These are phyloP conservation scores for Colletotrichum sp. DNA, from an alignment of 2,329 filamentous ascomycete genomes.

Conservation along the genomic window DNA sequence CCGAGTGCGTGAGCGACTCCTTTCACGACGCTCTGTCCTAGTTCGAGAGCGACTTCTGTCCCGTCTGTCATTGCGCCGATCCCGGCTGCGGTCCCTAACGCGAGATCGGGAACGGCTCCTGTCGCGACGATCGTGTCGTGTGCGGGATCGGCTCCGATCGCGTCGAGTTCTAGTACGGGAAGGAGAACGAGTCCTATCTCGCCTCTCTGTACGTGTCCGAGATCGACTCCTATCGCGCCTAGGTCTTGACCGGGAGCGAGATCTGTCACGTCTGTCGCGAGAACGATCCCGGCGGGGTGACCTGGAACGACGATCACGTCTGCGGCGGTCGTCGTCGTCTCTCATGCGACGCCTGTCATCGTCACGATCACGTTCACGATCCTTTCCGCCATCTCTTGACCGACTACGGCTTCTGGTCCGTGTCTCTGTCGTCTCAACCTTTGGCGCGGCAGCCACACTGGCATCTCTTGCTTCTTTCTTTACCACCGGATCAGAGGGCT, in stretches of 20 bases:
- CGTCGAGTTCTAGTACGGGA: slow-evolving; percentile 25
- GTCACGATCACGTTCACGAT: slow-evolving; percentile 30
- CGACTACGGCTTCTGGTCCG: slow-evolving; percentile 28
- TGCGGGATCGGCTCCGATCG: slow-evolving; percentile 36
- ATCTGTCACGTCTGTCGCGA: slow-evolving; percentile 34
- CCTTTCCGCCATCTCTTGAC: slow-evolving; percentile 22
- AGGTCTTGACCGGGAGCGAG: slow-evolving; percentile 26
- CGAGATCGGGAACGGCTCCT: slow-evolving; percentile 40
- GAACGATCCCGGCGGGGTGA: slow-evolving; percentile 42
- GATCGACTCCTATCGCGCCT: slow-evolving; percentile 43
- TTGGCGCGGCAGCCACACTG: slow-evolving; percentile 1
- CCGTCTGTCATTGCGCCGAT: slow-evolving; percentile 34
- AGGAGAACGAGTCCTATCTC: slow-evolving; percentile 46
- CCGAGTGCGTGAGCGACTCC: slow-evolving; percentile 34
- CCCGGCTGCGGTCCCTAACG: slow-evolving; percentile 38
- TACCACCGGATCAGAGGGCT: slow-evolving; percentile 31
- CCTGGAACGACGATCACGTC: slow-evolving; percentile 40
- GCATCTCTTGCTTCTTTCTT: slow-evolving; percentile 39
- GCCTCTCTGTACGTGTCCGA: slow-evolving; percentile 27
- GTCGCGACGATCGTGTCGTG: slow-evolving; percentile 34
- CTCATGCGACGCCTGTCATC: slow-evolving; percentile 33
- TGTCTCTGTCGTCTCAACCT: slow-evolving; percentile 2
- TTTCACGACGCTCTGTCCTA: slow-evolving; percentile 19
- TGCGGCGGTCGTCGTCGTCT: slow-evolving; percentile 36
- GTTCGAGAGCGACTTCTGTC: slow-evolving; percentile 36